These are phyloP conservation scores for Musa troglodytarum DNA, from an alignment of 176 grass and related monocot genomes.

Conservation along the genomic window DNA sequence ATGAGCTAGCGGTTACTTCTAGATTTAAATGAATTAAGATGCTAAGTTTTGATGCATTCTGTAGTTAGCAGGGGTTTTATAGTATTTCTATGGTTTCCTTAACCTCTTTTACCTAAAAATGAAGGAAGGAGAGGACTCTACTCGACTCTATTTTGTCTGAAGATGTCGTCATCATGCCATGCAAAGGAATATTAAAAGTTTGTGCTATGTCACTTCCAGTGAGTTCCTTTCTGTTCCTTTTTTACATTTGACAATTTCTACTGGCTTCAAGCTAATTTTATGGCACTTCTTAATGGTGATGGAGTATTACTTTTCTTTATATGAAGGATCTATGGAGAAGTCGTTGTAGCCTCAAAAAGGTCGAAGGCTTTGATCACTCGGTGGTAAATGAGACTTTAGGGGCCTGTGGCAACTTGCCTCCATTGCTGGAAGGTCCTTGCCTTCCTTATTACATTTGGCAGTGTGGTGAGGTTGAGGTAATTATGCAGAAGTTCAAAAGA, in stretches of 20 bases:
- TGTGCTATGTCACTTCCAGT: conserved; percentile 93
- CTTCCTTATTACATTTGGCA: conserved; percentile 79
- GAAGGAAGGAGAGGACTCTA: conserved; percentile 78
- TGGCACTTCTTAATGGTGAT: conserved; percentile 2
- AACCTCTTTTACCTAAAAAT: conserved; percentile 7
- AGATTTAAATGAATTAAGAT: not conserved
- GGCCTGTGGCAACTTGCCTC: conserved; percentile 65
- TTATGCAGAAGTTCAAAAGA: not conserved
- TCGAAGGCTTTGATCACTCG: conserved; percentile 80
- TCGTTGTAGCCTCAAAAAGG: conserved; percentile 39
- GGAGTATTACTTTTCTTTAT: not conserved
- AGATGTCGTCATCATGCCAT: conserved; percentile 63
- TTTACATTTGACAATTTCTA: not conserved
- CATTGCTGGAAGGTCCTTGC: conserved; percentile 53
- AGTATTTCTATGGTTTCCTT: not conserved
- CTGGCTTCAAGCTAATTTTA: not conserved
- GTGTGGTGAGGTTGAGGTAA: conserved; percentile 72
- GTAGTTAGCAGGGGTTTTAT: not conserved
- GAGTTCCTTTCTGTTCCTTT: conserved; percentile 25
- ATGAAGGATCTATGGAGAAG: conserved; percentile 83
- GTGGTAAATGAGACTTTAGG: conserved; percentile 73
- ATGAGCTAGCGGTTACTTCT: not conserved
- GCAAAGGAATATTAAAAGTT: conserved; percentile 72
- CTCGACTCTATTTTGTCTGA: conserved; percentile 48
- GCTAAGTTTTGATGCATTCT: not conserved